These are phyloP conservation scores for Stipa capillata DNA, from an alignment of 176 grass and related monocot species.

Conservation along the genomic window DNA sequence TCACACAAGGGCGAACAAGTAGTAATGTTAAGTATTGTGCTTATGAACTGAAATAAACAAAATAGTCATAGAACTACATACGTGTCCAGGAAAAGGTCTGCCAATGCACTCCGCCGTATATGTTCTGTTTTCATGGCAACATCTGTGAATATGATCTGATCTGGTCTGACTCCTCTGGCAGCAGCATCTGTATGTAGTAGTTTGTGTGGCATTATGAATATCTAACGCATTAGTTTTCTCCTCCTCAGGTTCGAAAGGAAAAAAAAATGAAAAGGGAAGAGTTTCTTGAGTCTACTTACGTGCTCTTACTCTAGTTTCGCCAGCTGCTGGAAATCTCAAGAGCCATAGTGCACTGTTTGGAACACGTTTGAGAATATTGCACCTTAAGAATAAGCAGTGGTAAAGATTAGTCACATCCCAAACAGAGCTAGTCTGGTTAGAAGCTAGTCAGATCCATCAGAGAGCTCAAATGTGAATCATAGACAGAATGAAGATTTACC, in stretches of 20 bases:
- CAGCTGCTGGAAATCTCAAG: slow-evolving; percentile 73
- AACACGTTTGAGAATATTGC: slow-evolving; percentile 83
- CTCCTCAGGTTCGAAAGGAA: background rate
- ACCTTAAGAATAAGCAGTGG: slow-evolving; percentile 33
- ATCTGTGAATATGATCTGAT: slow-evolving; percentile 92
- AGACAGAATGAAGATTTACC: background rate
- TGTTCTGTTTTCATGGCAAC: slow-evolving; percentile 92
- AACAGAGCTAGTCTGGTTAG: background rate
- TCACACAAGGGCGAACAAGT: background rate
- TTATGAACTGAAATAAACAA: background rate
- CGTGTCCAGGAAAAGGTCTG: slow-evolving; percentile 93
- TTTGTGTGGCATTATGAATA: background rate
- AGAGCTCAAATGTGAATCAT: background rate
- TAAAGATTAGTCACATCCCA: background rate
- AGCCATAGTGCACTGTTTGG: slow-evolving; percentile 80
- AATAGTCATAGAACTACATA: slow-evolving; percentile 16
- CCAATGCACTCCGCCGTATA: slow-evolving; percentile 70
- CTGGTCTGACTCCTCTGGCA: slow-evolving; percentile 56
- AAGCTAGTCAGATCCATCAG: background rate
- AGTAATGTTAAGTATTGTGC: background rate
- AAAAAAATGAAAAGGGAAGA: background rate
- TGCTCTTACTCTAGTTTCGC: slow-evolving; percentile 69
- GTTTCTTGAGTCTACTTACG: slow-evolving; percentile 41
- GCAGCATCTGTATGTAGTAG: slow-evolving; percentile 54
- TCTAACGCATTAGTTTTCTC: background rate